Base-by-base conservation (phyloP, 2,329 filamentous ascomycete genomes). In the Teratosphaeria pseudoeucalypti region DNA sequence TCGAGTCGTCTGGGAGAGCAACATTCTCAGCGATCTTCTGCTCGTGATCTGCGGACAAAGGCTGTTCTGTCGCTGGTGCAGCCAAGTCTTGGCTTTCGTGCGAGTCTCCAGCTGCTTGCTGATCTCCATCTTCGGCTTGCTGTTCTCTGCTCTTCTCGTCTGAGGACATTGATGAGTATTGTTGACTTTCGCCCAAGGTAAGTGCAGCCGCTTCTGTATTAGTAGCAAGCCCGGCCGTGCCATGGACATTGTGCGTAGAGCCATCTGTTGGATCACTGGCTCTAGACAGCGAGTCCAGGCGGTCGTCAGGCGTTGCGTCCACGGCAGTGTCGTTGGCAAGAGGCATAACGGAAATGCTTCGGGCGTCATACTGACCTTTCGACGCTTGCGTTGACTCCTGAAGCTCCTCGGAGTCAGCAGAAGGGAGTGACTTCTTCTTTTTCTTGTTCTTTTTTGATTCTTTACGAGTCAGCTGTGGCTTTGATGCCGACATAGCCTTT, bases 361-460 rank as follows among this genome's bases (percentile, higher is more conserved):
- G 29, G 23, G 14, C 29, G 19, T 37, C 54, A 37, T 26, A 10
- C 11, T 34, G 16, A 23, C 55, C 49, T 23, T 55, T 23, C 39
- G 23, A 27, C 56, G 34, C 27, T 16, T 27, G 56, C 7, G 19
- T n/a, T n/a, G n/a, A 9, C 6, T 49, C 43, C 43, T 49, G 43
- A 10, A n/a, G 43, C n/a, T 58, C 56, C 29, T 57, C 34, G 43
- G 34, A 6, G 10, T 27, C 32, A 34, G 49, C 52, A 4, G 19
- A 58, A 39, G 57, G 34, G 9, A n/a, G 10, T 10, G 19, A 9
- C 56, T 62, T 60, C 43, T 58, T 56, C 54, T 68, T 66, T 59
- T 68, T 69, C 62, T 66, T 69, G 16, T 47, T 60, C 54, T 71
- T 70, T 62, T 70, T 70, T 3, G 67, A 66, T 27, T 63, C 63